Evolutionary conservation across 495 filamentous ascomycete species (phyloP).

Genomic region (Gamarada debralockiae): DNA sequence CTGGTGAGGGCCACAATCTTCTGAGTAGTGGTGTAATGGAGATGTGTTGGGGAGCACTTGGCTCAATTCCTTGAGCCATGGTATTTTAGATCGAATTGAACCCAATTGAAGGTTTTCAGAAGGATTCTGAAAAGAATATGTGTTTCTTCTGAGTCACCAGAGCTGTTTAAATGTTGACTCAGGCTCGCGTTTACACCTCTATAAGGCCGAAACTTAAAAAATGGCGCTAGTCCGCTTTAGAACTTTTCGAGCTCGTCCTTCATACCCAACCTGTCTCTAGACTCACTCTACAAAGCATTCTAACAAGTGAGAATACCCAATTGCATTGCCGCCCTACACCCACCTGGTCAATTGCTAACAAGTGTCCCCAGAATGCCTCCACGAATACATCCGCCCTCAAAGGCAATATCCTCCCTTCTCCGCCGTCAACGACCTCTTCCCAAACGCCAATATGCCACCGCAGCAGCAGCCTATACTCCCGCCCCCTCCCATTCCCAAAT

Average conservation of each 20-base stretch:
- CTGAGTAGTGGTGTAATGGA: slow-evolving; percentile 81
- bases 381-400: slow-evolving; percentile 25
- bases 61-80: slow-evolving; percentile 13
- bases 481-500: slow-evolving; percentile 29
- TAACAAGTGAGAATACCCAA: slow-evolving; percentile 9
- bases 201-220: not conserved
- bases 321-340: not conserved
- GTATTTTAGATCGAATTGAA: not conserved
- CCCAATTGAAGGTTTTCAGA: not conserved
- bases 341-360: not conserved
- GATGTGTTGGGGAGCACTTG: slow-evolving; percentile 29
- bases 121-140: not conserved
- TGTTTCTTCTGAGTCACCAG: no score
- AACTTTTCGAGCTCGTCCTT: slow-evolving; percentile 4
- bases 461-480: slow-evolving; percentile 16
- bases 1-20: slow-evolving; percentile 64
- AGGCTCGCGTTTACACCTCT: not conserved
- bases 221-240: slow-evolving; percentile 9
- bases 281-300: not conserved
- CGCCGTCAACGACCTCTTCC: slow-evolving; percentile 12
- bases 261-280: not conserved
- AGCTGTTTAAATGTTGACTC: no score
- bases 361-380: slow-evolving; percentile 38
- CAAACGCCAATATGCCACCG: slow-evolving; percentile 23
- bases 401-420: slow-evolving; percentile 21